These are phyloP conservation scores for Hyphopichia burtonii DNA, from an alignment of 1,139 yeast species.

Conservation along the genomic window DNA sequence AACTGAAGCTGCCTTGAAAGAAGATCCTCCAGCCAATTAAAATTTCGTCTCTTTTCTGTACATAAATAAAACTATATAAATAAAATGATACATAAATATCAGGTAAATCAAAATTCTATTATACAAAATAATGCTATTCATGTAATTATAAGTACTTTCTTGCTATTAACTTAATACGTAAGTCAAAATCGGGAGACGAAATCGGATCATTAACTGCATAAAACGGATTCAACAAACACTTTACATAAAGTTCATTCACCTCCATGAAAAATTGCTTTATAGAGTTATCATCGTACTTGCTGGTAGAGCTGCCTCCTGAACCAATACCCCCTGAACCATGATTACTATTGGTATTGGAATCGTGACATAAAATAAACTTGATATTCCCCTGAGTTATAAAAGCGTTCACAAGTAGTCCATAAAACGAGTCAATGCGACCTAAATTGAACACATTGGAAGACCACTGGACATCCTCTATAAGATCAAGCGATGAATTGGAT, in stretches of 20 bases:
- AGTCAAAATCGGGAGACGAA: constrained; percentile 71
- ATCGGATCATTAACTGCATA: constrained; percentile 77
- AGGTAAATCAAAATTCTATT: background rate
- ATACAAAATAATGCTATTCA: constrained; percentile 1
- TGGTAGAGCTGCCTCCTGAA: constrained; percentile 6
- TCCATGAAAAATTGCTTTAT: constrained; percentile 84
- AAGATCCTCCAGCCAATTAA: constrained; percentile 5
- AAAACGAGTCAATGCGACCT: constrained; percentile 82
- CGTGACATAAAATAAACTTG: constrained; percentile 78
- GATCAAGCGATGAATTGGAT: constrained; percentile 82
- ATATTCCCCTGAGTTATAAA: constrained; percentile 87
- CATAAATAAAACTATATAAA: background rate
- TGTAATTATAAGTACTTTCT: constrained; percentile 62
- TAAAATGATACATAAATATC: background rate
- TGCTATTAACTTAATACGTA: constrained; percentile 68
- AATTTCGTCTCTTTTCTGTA: background rate
- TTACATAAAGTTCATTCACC: constrained; percentile 83
- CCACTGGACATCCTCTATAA: constrained; percentile 90
- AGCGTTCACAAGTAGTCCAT: constrained; percentile 77
- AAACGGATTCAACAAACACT: constrained; percentile 83
- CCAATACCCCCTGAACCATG: background rate
- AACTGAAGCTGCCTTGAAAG: constrained; percentile 37
- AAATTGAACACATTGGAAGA: constrained; percentile 60
- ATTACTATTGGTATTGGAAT: constrained; percentile 26
- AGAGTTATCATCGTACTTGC: constrained; percentile 61